phyloP scores from a whole-genome alignment of 2,329 filamentous ascomycete species.

The Diplodia corticola region DNA sequence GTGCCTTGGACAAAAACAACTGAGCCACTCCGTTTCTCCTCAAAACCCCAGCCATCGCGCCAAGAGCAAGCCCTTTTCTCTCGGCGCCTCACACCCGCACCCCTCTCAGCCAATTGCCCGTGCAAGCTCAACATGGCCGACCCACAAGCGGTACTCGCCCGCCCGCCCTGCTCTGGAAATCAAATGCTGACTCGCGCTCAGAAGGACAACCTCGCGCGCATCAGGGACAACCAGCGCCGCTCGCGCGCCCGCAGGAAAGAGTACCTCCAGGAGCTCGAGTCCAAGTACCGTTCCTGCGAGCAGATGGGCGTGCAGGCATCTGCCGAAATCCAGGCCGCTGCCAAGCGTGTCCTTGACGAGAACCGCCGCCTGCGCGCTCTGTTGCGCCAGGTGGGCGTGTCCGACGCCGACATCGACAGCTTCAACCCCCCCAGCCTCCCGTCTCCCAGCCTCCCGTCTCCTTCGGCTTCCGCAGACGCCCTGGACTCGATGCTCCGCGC shows the following conservation, averaged over 20 bases:
- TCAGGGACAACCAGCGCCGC: conserved; percentile 75
- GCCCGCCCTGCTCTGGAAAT: neutral
- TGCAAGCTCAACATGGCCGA: neutral
- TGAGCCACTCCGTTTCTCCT: neutral
- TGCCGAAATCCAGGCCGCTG: conserved; percentile 70
- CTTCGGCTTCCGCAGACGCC: conserved; percentile 23
- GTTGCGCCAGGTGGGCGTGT: conserved; percentile 58
- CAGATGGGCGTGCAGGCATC: conserved; percentile 66
- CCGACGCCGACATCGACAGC: conserved; percentile 55
- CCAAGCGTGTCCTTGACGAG: conserved; percentile 67
- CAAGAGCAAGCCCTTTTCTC: neutral
- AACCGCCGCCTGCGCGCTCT: conserved; percentile 65
- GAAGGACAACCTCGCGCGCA: conserved; percentile 55
- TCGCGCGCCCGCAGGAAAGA: conserved; percentile 74
- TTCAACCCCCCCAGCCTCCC: conserved; percentile 13
- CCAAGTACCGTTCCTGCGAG: conserved; percentile 63
- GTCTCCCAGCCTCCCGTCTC: too few relatives aligned
- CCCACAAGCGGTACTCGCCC: neutral
- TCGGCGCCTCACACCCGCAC: neutral
- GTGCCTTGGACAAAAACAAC: neutral
- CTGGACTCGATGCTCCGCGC: conserved; percentile 37
- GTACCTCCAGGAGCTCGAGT: conserved; percentile 69
- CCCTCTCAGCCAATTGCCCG: neutral
- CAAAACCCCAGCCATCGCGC: neutral
- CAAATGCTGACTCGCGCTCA: neutral